Conservation (phyloP, 352 stramenopile genomes). For the Phytophthora podocarpi region DNA sequence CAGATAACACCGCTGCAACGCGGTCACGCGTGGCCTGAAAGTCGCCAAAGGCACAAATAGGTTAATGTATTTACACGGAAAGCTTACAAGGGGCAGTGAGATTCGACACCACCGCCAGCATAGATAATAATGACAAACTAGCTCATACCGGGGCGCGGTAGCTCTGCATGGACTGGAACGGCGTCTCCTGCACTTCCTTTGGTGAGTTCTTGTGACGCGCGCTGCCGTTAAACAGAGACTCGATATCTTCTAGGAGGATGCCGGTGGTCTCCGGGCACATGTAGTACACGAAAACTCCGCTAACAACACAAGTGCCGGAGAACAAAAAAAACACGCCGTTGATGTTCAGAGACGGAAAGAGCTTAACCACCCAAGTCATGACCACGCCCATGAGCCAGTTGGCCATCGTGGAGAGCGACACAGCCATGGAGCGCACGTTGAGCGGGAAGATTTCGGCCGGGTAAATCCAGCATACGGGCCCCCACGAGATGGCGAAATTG, state of each 20-base stretch:
- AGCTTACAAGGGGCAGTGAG: conserved; percentile 19
- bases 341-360: conserved; percentile 55
- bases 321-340: conserved; percentile 63
- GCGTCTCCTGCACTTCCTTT: conserved; percentile 38
- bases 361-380: conserved; percentile 58
- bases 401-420: conserved; percentile 55
- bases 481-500: conserved; percentile 47
- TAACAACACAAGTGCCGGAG: conserved; percentile 42
- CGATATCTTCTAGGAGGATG: conserved; percentile 61
- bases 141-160: conserved; percentile 23
- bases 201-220: conserved; percentile 39
- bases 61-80: conserved; percentile 36
- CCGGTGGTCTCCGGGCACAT: conserved; percentile 58
- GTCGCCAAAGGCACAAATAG: conserved; percentile 11
- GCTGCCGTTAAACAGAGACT: conserved; percentile 51
- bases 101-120: neutral
- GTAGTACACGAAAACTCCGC: conserved; percentile 50
- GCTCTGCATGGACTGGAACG: conserved; percentile 35
- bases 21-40: conserved; percentile 4
- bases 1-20: conserved; percentile 7
- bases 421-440: conserved; percentile 47
- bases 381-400: conserved; percentile 57
- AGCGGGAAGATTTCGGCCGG: conserved; percentile 47
- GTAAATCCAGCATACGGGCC: conserved; percentile 41
- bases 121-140: conserved; percentile 35